Evolutionary conservation across 257 asterid species (phyloP).

Genomic region (Pogostemon cablin): DNA sequence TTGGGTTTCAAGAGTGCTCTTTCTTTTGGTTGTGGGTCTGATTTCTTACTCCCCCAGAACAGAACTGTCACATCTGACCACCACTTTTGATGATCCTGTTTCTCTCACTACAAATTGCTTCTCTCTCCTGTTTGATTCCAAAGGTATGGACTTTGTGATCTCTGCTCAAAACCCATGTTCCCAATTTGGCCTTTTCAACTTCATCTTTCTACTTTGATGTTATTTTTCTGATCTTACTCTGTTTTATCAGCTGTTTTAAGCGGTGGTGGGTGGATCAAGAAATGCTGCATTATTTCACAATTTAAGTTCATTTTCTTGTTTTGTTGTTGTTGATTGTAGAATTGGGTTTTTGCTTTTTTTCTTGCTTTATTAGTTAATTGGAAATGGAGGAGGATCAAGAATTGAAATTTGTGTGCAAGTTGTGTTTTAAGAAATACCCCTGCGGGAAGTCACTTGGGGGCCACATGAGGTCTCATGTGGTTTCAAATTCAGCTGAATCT

Average conservation of each 20-base stretch:
- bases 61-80: conserved; percentile 54
- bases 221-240: conserved; percentile 39
- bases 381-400: conserved; percentile 55
- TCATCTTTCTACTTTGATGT: conserved; percentile 31
- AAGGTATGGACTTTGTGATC: conserved; percentile 53
- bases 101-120: conserved; percentile 27
- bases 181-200: conserved; percentile 40
- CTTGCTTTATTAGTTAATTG: conserved; percentile 29
- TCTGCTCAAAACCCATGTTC: conserved; percentile 46
- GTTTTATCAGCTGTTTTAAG: conserved; percentile 28
- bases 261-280: conserved; percentile 21
- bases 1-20: conserved; percentile 47
- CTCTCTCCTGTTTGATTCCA: conserved; percentile 30
- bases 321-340: conserved; percentile 32
- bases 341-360: conserved; percentile 14
- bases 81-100: conserved; percentile 33
- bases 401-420: conserved; percentile 61
- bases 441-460: conserved; percentile 92
- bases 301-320: conserved; percentile 33
- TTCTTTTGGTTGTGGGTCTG: conserved; percentile 35
- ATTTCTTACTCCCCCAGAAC: conserved; percentile 37
- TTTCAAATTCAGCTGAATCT: conserved; percentile 63
- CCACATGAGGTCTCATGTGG: conserved; percentile 78
- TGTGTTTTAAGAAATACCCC: conserved; percentile 71
- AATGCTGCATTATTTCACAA: conserved; percentile 40